Conservation (phyloP, 441 rosid species). For the Mallotus japonicus region DNA sequence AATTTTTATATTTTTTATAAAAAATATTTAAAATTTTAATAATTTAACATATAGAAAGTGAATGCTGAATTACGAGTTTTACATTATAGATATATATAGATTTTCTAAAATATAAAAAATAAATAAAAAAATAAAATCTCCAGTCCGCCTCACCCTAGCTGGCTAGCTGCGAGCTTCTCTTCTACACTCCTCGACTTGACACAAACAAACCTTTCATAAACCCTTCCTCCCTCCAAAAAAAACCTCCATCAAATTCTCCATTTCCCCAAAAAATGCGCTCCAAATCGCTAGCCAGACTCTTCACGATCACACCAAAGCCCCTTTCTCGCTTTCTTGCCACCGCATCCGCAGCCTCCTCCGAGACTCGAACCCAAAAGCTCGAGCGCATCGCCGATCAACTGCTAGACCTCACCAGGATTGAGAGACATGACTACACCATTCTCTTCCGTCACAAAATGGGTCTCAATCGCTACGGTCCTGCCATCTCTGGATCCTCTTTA, state of each 20-base stretch:
- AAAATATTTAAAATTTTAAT: too few relatives aligned
- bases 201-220: background rate
- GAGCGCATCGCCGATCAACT: conserved; percentile 33
- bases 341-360: conserved; percentile 10
- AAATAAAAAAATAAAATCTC: too few relatives aligned
- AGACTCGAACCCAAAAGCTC: conserved; percentile 28
- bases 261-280: conserved; percentile 3
- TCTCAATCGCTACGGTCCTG: conserved; percentile 27
- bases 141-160: too few relatives aligned
- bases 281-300: conserved; percentile 17
- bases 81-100: too few relatives aligned
- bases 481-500: conserved; percentile 17
- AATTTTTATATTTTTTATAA: too few relatives aligned
- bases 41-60: too few relatives aligned
- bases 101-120: too few relatives aligned
- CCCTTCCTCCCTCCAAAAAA: background rate
- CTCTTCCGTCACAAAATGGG: conserved; percentile 37
- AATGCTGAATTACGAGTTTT: too few relatives aligned
- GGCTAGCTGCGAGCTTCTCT: background rate
- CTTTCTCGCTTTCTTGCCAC: conserved; percentile 21
- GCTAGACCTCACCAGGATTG: conserved; percentile 30
- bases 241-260: background rate
- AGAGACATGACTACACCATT: conserved; percentile 32
- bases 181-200: too few relatives aligned
- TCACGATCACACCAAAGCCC: conserved; percentile 4